These are phyloP conservation scores for Tetrapisispora iriomotensis DNA, from an alignment of 805 yeast genomes.

Conservation along the genomic window DNA sequence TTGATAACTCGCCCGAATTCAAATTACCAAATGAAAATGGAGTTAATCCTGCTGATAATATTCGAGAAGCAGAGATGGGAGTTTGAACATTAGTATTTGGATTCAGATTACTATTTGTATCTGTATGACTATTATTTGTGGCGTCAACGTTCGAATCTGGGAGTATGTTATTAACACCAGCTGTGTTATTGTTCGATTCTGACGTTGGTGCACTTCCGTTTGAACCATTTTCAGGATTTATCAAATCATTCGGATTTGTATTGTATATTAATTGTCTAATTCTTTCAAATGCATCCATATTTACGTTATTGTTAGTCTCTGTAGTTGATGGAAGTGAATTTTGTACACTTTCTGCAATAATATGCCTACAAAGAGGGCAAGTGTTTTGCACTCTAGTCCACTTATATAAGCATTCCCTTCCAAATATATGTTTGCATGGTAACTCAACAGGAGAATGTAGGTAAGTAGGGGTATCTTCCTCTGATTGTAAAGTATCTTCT, in stretches of 20 bases:
- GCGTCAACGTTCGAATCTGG: background rate
- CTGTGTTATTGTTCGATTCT: background rate
- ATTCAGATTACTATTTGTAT: background rate
- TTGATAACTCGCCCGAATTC: background rate
- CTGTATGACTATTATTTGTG: background rate
- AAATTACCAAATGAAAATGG: background rate
- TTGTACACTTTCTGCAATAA: slow-evolving; percentile 30
- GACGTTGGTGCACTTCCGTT: background rate
- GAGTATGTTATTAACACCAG: background rate
- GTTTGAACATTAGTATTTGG: no score
- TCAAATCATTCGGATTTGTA: slow-evolving; percentile 4
- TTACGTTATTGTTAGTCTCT: slow-evolving; percentile 4
- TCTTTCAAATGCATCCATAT: slow-evolving; percentile 19
- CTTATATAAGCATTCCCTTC: slow-evolving; percentile 69
- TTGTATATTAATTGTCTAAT: slow-evolving; percentile 21
- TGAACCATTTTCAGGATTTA: slow-evolving; percentile 1
- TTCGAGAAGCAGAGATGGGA: no score
- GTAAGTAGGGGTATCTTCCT: slow-evolving; percentile 20
- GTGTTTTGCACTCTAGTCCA: slow-evolving; percentile 71
- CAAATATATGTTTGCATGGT: slow-evolving; percentile 86
- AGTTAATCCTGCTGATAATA: no score
- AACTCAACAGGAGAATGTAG: slow-evolving; percentile 59
- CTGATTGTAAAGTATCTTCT: slow-evolving; percentile 4
- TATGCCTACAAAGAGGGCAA: slow-evolving; percentile 79
- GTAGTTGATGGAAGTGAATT: slow-evolving; percentile 6